Base-by-base conservation (phyloP, 805 yeast species). In the Lipomyces lipofer region DNA sequence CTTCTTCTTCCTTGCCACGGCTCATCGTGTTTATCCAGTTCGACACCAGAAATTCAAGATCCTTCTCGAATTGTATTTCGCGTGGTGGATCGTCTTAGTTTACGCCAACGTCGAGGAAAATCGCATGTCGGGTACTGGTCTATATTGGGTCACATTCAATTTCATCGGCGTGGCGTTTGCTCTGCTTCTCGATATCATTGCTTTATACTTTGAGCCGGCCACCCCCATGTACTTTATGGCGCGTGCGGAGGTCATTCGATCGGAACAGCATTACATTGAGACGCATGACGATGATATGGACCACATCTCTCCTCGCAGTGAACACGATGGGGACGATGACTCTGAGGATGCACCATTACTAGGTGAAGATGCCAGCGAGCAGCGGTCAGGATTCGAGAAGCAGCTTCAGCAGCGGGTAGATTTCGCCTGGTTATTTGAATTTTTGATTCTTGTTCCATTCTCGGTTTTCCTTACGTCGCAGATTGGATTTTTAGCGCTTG, bases 381-480 rank as follows among this genome's bases (percentile, higher is more conserved):
- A 74, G 73, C 0, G 76, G 66, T 25, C 65, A 58, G 56, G 75
- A 78, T 7, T 68, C 70, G 40, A 29, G 21, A 51, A 43, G 63
- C 63, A 43, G 46, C 49, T 59, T 22, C 47, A 50, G 17, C 35
- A 64, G 47, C 78, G 82, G 3, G 77, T 79, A 44, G 78, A 84
- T 38, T 88, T 85, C 65, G 95, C 86, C 64, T 90, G 97, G 96
- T 76, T 84, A 13, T 60, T 88, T 15, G 96, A 90, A 67, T 88
- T 80, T 64, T 60, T 87, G 29, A 58, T 83, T 1, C 67, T 85
- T 15, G 88, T 85, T 12, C 96, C 97, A 2, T 49, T 85, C 12
- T 71, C 85, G 1, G 72, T 83, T 2, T 75, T 78, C 30, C 64
- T 84, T 32, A 65, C 83, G n/a, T 77, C 80, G 62, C 77, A 79